Base-by-base conservation (phyloP, 306 rosid genomes). In the Sesbania bispinosa region DNA sequence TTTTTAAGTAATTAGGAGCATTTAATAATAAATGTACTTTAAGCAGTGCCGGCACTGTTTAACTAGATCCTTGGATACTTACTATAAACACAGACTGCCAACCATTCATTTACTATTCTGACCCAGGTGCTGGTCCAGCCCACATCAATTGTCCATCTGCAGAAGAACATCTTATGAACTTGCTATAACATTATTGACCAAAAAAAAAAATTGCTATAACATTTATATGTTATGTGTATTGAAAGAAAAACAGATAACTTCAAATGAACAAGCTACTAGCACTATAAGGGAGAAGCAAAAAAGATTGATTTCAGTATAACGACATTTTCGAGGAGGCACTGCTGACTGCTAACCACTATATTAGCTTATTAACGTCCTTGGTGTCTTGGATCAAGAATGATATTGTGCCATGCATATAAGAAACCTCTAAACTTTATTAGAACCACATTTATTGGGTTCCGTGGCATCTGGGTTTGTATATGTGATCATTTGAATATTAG, bases 81-180 rank as follows among this genome's bases (percentile, higher is more conserved):
- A 94, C 99, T 60, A 77, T 89, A 91, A 15, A 94, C 93, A 77
- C 93, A 94, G 79, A 94, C 99, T 5, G 97, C 99, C 24, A 94
- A 82, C 99, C 97, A 94, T 80, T 94, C 99, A 62, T 94, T 94
- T 7, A 94, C 91, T 45, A 91, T 89, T 83, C 92, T 87, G 84
- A 94, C 99, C 99, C 99, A 94, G 33, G 97, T 91, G 86, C 99
- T 94, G 63, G 99, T 89, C 99, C 99, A 94, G 8, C 99, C 99
- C 35, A 94, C 99, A 62, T 94, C 99, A 76, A 94, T 88, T 27
- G 99, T 94, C 97, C 96, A 94, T 79, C 99, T 91, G 85, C 75
- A 61, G 48, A 78, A 73, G 58, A 24, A 32, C n/a, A 13, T 74
- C 23, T 42, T 35, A 27, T 61, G 36, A 60, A 73, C 24, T 71